Percentiles rank a stretch among this genome's conserved stretches.
phyloP scores from a whole-genome alignment of 1,284 basidiomycete species.

The Schizophyllum commune region DNA sequence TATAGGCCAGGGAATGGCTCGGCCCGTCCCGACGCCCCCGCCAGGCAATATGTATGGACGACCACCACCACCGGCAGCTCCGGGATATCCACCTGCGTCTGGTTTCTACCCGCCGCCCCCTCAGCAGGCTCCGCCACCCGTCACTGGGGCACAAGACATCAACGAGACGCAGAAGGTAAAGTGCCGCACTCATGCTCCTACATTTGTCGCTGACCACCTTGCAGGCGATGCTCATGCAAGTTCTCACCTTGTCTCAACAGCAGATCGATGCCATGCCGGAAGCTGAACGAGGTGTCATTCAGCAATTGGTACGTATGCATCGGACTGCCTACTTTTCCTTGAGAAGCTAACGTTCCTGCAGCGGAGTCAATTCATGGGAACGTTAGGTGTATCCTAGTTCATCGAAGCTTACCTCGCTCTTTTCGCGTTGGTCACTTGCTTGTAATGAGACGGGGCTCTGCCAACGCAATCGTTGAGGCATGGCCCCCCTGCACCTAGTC shows the following conservation, averaged over 20 bases:
- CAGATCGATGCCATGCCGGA: slow-evolving; percentile 85
- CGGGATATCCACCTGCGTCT: background rate
- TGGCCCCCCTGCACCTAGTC: slow-evolving; percentile 41
- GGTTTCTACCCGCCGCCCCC: background rate
- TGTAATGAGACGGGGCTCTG: slow-evolving; percentile 26
- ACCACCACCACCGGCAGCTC: background rate
- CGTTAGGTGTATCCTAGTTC: background rate
- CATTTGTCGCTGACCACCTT: background rate
- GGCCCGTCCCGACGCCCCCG: background rate
- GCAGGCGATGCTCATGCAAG: slow-evolving; percentile 80
- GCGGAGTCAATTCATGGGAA: background rate
- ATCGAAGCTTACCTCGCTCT: no score
- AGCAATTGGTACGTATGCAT: slow-evolving; percentile 60
- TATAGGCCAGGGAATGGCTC: background rate
- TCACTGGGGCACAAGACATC: slow-evolving; percentile 19
- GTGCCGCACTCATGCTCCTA: background rate
- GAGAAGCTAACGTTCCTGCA: background rate
- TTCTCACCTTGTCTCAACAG: slow-evolving; percentile 77
- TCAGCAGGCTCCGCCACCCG: background rate
- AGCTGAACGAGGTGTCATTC: slow-evolving; percentile 77
- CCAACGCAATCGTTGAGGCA: slow-evolving; percentile 53
- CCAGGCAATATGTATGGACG: background rate
- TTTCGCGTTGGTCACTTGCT: no score
- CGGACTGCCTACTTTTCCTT: background rate
- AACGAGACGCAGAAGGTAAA: slow-evolving; percentile 30